A percentile compares a stretch with the other conserved stretches of the same genome.
Conservation (phyloP, 2,329 filamentous ascomycete genomes). For the Scopulariopsis brevicaulis region DNA sequence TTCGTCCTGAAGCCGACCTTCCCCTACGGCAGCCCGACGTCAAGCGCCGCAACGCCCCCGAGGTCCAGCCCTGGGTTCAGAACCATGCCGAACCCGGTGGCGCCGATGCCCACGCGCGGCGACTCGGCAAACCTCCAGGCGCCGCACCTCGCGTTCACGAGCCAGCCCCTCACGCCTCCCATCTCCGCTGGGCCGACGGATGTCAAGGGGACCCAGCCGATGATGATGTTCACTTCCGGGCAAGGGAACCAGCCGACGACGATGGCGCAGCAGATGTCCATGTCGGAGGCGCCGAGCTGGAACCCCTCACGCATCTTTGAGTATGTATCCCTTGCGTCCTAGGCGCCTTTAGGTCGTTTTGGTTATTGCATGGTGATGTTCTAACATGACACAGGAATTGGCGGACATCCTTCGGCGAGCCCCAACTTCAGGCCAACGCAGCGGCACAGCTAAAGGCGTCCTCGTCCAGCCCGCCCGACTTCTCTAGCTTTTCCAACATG, state of each 20-base stretch:
- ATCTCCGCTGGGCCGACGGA: neutral
- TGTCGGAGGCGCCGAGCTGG: constrained; percentile 60
- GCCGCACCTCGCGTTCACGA: neutral
- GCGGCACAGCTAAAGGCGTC: constrained; percentile 32
- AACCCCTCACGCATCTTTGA: constrained; percentile 84
- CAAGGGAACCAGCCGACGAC: neutral
- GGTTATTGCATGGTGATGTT: neutral
- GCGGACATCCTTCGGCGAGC: constrained; percentile 2
- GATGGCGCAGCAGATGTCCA: constrained; percentile 41
- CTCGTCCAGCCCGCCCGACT: constrained; percentile 2
- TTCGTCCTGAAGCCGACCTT: constrained; percentile 86
- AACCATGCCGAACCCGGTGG: constrained; percentile 30
- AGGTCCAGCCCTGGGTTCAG: constrained; percentile 26
- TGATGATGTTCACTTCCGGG: constrained; percentile 6
- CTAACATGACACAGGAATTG: neutral
- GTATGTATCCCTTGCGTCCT: constrained; percentile 40
- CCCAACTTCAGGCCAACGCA: constrained; percentile 12
- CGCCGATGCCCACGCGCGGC: constrained; percentile 27
- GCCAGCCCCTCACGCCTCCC: neutral
- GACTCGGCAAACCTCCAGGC: neutral
- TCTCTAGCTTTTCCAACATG: constrained; percentile 27
- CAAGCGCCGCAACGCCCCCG: constrained; percentile 51
- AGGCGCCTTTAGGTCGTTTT: neutral
- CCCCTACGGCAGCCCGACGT: constrained; percentile 71
- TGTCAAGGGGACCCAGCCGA: neutral